Percentiles rank a stretch among this genome's conserved stretches.
Evolutionary conservation across 805 yeast genomes (phyloP).

Genomic region (Danielia oregonensis): DNA sequence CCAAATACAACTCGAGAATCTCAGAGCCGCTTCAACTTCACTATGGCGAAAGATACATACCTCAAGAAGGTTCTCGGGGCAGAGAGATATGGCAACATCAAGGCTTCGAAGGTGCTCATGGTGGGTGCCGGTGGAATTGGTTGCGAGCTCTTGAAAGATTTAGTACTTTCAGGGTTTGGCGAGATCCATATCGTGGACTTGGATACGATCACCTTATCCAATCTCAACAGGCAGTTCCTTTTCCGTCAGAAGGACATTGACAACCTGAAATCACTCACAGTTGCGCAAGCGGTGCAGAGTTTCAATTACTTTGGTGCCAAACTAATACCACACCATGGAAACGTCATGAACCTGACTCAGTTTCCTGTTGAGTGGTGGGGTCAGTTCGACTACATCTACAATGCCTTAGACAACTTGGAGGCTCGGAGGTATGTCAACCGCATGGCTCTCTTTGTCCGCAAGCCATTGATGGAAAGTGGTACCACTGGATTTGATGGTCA

Average conservation of each 20-base stretch:
- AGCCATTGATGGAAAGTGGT: conserved; percentile 87
- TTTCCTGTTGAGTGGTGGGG: conserved; percentile 74
- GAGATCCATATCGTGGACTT: conserved; percentile 91
- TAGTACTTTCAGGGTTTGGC: conserved; percentile 75
- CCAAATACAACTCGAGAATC: too few species aligned
- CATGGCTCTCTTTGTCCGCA: conserved; percentile 68
- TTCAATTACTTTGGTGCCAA: conserved; percentile 62
- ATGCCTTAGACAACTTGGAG: conserved; percentile 90
- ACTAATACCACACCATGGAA: conserved; percentile 77
- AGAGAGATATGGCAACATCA: conserved; percentile 25
- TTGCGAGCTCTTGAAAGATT: conserved; percentile 80
- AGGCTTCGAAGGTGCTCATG: conserved; percentile 56
- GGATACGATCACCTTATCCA: conserved; percentile 91
- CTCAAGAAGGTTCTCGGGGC: conserved; percentile 44
- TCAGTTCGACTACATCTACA: conserved; percentile 76
- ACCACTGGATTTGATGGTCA: conserved; percentile 95
- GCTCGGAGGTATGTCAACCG: conserved; percentile 89
- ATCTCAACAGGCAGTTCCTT: conserved; percentile 88
- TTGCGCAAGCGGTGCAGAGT: conserved; percentile 71
- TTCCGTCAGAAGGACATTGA: conserved; percentile 89
- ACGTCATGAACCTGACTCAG: conserved; percentile 69
- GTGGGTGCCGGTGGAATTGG: conserved; percentile 99
- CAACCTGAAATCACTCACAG: conserved; percentile 81
- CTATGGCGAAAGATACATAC: conserved; percentile 40
- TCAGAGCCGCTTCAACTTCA: neutral